Percentiles rank a stretch among this genome's conserved stretches.
phyloP scores from a whole-genome alignment of 495 filamentous ascomycete genomes.

The Tuber microsphaerosporum region DNA sequence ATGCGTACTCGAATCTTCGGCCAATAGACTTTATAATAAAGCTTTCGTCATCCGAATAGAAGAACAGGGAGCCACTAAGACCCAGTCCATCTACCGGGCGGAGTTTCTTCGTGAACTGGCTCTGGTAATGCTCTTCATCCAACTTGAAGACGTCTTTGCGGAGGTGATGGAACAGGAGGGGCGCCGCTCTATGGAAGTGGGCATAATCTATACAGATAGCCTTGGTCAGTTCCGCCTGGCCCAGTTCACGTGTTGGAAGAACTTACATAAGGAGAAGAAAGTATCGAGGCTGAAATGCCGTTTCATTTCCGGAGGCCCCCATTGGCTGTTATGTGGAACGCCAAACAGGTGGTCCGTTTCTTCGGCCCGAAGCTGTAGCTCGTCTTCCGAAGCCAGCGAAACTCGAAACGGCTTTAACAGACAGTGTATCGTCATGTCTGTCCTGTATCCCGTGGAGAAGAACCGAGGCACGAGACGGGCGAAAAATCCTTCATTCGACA shows the following conservation, averaged over 20 bases:
- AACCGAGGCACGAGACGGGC: constrained; percentile 21
- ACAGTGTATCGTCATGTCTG: constrained; percentile 29
- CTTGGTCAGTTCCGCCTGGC: background rate
- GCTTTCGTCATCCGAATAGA: constrained; percentile 30
- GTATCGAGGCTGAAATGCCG: constrained; percentile 18
- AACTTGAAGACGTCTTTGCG: constrained; percentile 30
- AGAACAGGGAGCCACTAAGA: constrained; percentile 37
- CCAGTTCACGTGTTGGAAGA: background rate
- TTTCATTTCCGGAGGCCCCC: constrained; percentile 21
- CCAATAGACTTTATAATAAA: constrained; percentile 37
- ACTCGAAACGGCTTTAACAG: constrained; percentile 20
- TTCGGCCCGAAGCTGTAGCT: constrained; percentile 14
- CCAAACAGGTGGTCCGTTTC: constrained; percentile 1
- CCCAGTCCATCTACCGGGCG: constrained; percentile 31
- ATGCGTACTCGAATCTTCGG: constrained; percentile 37
- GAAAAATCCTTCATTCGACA: constrained; percentile 20
- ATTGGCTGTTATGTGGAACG: constrained; percentile 8
- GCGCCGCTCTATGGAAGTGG: constrained; percentile 34
- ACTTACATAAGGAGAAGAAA: constrained; percentile 36
- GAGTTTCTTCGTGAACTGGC: constrained; percentile 23
- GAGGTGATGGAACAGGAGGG: constrained; percentile 33
- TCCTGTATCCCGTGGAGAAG: constrained; percentile 35
- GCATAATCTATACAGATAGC: constrained; percentile 18
- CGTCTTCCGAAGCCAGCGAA: constrained; percentile 15
- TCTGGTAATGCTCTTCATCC: constrained; percentile 31